Base-by-base conservation (phyloP, 495 filamentous ascomycete species). In the Xylaria castorea region DNA sequence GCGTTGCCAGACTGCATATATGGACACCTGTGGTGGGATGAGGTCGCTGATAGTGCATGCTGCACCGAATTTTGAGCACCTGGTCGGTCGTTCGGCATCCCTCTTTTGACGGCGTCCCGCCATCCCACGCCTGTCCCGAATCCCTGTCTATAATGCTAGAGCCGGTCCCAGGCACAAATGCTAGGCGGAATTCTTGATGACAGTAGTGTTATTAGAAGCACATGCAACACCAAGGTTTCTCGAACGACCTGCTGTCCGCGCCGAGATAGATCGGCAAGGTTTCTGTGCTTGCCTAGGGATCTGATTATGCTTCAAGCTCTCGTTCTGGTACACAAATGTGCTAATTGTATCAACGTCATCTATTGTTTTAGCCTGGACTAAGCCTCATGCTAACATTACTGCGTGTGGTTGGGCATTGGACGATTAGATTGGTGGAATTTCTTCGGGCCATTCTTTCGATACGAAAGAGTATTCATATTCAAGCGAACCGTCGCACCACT, bases 61-160 rank as follows among this genome's bases (percentile, higher is more conserved):
- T 32, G 50, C 48, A 1, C 50, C 58, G 46, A 7, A 68, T 40
- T 34, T 46, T 20, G 7, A 22, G 42, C 30, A 40, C 34, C 68
- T 63, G 46, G 58, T 38, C 50, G 30, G 36, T 12, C 63, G 30
- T 51, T 67, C 63, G 70, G 70, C 53, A 72, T 72, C 5, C 70
- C 70, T 61, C 53, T 72, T 72, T 72, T 38, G 70, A 55, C 51
- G 65, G 30, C 25, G 40, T 42, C 69, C 32, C 22, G 51, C 42
- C 70, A 70, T 53, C 51, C 62, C 63, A 58, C 60, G 46, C 51
- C 20, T 42, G 18, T 30, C n/a, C 30, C 38, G 38, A 60, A 36
- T 51, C 70, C 70, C 32, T 55, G 46, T 30, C 63, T 40, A 57
- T 42, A 48, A 25, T 62, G 40, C 53, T 11, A 70, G 61, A 50